phyloP scores from a whole-genome alignment of 2,329 filamentous ascomycete species.

The Apiospora malaysiana region DNA sequence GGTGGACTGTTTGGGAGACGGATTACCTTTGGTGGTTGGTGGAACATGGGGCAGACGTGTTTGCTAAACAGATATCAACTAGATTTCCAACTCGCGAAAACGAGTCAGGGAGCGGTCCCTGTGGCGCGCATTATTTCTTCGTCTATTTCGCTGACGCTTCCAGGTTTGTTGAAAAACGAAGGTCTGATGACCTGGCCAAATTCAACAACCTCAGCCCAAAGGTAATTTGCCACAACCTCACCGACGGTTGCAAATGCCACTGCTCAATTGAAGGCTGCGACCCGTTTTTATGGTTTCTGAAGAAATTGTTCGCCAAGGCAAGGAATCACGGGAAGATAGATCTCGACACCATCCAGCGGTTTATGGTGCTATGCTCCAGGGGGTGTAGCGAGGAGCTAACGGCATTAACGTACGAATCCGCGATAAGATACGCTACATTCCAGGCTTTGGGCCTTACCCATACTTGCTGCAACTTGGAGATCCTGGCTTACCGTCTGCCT shows the following conservation, averaged over 20 bases:
- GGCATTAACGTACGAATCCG: neutral
- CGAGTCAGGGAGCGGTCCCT: neutral
- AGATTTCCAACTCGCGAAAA: neutral
- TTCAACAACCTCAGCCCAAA: neutral
- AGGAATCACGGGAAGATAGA: too few relatives aligned
- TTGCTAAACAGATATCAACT: too few relatives aligned
- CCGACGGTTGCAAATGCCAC: constrained; percentile 19
- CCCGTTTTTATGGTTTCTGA: constrained; percentile 22
- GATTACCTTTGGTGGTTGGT: constrained; percentile 17
- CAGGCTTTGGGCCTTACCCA: neutral
- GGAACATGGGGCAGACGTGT: constrained; percentile 18
- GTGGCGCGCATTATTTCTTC: constrained; percentile 15
- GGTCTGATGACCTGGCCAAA: neutral
- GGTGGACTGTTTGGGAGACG: too few relatives aligned
- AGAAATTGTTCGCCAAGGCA: neutral
- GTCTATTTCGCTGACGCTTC: neutral
- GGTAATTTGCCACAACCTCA: neutral
- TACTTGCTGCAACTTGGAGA: neutral
- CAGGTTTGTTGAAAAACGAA: too few relatives aligned
- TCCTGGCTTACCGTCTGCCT: too few relatives aligned
- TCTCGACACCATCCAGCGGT: neutral
- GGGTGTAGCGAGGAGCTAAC: neutral
- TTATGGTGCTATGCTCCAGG: neutral
- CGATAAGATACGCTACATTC: constrained; percentile 20
- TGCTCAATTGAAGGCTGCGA: constrained; percentile 19